phyloP scores from a whole-genome alignment of 257 asterid genomes.

The Solanum lycopersicoides region DNA sequence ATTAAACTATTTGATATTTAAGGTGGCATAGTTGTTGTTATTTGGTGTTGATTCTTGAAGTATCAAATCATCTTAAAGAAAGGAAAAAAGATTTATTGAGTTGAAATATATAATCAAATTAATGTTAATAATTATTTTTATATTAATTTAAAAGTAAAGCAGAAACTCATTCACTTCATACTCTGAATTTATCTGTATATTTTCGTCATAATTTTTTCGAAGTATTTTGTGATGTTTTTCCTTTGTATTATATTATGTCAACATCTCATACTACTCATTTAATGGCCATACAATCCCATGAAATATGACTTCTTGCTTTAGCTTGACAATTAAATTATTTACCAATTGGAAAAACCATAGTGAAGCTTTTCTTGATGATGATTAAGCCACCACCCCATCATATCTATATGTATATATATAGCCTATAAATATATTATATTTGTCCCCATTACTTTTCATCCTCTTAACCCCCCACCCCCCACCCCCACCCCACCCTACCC shows the following conservation, averaged over 20 bases:
- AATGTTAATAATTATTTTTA: too few species aligned
- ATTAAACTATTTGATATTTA: neutral
- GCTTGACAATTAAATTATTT: neutral
- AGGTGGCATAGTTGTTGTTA: neutral
- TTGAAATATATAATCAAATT: neutral
- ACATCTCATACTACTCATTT: neutral
- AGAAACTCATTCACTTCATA: neutral
- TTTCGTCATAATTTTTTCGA: neutral
- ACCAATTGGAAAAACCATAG: neutral
- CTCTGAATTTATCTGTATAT: neutral
- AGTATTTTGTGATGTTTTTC: neutral
- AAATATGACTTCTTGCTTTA: neutral
- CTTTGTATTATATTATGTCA: neutral
- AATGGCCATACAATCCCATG: neutral
- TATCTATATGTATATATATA: neutral
- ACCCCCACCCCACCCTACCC: neutral
- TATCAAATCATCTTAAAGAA: neutral
- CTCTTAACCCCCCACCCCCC: neutral
- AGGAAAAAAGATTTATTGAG: neutral
- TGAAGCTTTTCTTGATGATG: neutral
- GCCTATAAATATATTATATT: neutral
- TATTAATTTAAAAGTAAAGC: neutral
- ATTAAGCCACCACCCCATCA: constrained; percentile 14
- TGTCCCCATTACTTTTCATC: neutral
- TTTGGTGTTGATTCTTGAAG: neutral